Evolutionary conservation across 176 grass and related monocot species (phyloP).

Genomic region (Triticum turgidum): DNA sequence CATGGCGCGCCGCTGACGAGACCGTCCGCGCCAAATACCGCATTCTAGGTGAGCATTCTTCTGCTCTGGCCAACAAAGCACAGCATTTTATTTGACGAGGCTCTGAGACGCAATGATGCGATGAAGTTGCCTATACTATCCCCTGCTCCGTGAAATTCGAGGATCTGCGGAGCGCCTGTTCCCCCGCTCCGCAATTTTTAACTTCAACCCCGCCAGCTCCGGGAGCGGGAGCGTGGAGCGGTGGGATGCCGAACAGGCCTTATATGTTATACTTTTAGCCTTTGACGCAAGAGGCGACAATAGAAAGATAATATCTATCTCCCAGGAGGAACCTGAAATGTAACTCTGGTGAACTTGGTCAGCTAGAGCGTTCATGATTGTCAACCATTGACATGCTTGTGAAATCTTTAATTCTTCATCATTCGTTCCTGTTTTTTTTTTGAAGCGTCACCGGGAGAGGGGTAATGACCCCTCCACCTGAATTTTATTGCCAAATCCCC

Average conservation of each 20-base stretch:
- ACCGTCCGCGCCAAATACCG: constrained; percentile 6
- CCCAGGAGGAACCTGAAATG: not conserved
- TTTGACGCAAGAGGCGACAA: not conserved
- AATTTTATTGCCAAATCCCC: too few species aligned
- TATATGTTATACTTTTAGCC: not conserved
- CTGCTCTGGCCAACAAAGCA: not conserved
- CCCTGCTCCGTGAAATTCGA: too few species aligned
- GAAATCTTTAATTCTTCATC: constrained; percentile 29
- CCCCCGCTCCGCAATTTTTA: too few species aligned
- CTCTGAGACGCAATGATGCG: not conserved
- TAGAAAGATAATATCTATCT: not conserved
- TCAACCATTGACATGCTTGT: constrained; percentile 33
- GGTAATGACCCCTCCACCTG: too few species aligned
- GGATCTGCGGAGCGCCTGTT: too few species aligned
- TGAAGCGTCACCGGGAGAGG: too few species aligned
- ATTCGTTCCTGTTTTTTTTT: constrained; percentile 21
- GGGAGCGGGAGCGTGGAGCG: too few species aligned
- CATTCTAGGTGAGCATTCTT: constrained; percentile 36
- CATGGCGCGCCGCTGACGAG: constrained; percentile 17
- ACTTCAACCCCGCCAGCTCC: too few species aligned
- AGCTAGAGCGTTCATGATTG: constrained; percentile 40
- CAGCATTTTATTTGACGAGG: not conserved
- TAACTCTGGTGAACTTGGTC: not conserved
- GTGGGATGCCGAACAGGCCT: too few species aligned
- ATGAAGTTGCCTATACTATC: not conserved